Conservation (phyloP, 768 basidiomycete species). For the Trametes punicea region DNA sequence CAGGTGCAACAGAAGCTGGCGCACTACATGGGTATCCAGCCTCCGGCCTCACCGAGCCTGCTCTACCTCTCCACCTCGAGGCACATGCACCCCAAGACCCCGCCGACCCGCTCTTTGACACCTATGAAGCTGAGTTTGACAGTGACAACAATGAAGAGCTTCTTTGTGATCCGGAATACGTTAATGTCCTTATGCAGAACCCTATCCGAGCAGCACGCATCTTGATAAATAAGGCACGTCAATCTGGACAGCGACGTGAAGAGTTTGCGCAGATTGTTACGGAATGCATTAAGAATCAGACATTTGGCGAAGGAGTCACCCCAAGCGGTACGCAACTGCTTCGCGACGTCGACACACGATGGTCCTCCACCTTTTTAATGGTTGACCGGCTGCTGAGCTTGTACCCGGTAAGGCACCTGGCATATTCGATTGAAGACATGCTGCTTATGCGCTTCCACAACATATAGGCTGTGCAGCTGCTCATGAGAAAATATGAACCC, state of each 20-base stretch:
- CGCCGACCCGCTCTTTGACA: constrained; percentile 28
- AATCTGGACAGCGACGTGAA: constrained; percentile 28
- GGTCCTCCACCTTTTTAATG: constrained; percentile 38
- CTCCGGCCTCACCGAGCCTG: background rate
- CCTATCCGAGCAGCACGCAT: constrained; percentile 23
- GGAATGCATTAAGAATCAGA: constrained; percentile 25
- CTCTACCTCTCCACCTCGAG: background rate
- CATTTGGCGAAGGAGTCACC: constrained; percentile 16
- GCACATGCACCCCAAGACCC: background rate
- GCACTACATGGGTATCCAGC: constrained; percentile 29
- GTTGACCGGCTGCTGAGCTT: constrained; percentile 34
- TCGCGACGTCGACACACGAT: constrained; percentile 33
- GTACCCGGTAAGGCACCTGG: constrained; percentile 27
- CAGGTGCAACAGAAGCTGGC: background rate
- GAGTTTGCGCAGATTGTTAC: constrained; percentile 26
- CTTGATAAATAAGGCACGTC: constrained; percentile 31
- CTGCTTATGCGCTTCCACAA: background rate
- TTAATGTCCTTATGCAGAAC: constrained; percentile 13
- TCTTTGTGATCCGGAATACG: background rate
- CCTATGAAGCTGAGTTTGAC: constrained; percentile 33
- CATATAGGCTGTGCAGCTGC: background rate
- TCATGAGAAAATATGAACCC: background rate
- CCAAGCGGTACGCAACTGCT: constrained; percentile 25
- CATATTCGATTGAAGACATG: background rate
- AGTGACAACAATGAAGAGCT: background rate